Evolutionary conservation across 371 early-diverging fungal species (phyloP).

Genomic region (Apophysomyces ossiformis): DNA sequence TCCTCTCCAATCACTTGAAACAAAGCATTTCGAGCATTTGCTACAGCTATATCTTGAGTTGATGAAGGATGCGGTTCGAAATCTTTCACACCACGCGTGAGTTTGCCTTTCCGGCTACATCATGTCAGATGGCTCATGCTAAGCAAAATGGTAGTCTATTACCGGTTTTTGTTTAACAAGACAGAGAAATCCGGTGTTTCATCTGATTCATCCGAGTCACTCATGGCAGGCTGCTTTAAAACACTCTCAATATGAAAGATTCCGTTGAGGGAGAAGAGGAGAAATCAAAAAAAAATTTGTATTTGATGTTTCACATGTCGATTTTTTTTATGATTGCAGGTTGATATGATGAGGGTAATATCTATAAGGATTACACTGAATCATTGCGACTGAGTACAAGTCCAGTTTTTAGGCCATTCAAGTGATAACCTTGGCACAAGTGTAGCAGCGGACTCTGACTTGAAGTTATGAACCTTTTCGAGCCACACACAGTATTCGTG

Average conservation of each 20-base stretch:
- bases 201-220: neutral
- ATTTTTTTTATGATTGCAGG: too few species aligned
- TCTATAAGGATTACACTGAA: neutral
- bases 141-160: neutral
- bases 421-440: constrained; percentile 11
- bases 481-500: constrained; percentile 15
- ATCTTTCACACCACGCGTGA: constrained; percentile 1
- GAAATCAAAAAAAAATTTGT: too few species aligned
- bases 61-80: neutral
- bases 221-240: neutral
- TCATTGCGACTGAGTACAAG: constrained; percentile 8
- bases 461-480: neutral
- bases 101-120: constrained; percentile 4
- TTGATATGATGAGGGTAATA: neutral
- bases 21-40: constrained; percentile 29
- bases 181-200: neutral
- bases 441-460: neutral
- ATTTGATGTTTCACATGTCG: too few species aligned
- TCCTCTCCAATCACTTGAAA: constrained; percentile 22
- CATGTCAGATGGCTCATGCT: neutral
- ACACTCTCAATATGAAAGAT: neutral
- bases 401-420: constrained; percentile 24
- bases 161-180: neutral
- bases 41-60: constrained; percentile 15
- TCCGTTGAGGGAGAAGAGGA: too few species aligned